phyloP scores from a whole-genome alignment of 179 eudicot species.

The Beta corolliflora region DNA sequence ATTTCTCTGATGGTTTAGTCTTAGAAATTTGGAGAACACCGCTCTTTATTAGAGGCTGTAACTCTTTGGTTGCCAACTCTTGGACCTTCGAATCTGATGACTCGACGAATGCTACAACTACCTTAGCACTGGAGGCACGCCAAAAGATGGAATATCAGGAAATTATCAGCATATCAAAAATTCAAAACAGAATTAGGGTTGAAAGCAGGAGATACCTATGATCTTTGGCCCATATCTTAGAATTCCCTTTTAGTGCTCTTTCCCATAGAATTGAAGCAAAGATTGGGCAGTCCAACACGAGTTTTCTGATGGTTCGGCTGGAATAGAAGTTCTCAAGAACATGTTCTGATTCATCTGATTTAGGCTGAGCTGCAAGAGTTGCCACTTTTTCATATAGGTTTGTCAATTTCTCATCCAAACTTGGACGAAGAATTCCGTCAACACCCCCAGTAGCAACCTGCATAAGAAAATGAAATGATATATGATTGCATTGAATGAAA shows the following conservation, averaged over 20 bases:
- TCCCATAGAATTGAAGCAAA: conserved; percentile 83
- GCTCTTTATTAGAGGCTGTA: conserved; percentile 65
- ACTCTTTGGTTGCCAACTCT: conserved; percentile 53
- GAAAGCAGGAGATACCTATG: conserved; percentile 57
- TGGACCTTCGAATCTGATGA: conserved; percentile 53
- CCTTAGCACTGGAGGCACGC: conserved; percentile 55
- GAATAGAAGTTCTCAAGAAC: conserved; percentile 82
- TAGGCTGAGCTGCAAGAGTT: conserved; percentile 62
- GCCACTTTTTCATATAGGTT: conserved; percentile 64
- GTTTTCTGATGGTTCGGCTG: conserved; percentile 80
- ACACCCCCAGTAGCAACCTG: conserved; percentile 89
- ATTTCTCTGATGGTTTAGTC: conserved; percentile 39
- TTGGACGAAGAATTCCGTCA: conserved; percentile 74
- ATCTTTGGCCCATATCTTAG: conserved; percentile 72
- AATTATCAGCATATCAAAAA: not conserved
- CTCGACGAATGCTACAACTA: conserved; percentile 68
- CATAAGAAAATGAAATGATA: conserved; percentile 2
- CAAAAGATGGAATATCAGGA: not conserved
- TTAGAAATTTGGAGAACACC: conserved; percentile 62
- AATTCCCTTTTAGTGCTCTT: conserved; percentile 69
- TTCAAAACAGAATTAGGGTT: not conserved
- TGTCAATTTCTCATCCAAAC: conserved; percentile 56
- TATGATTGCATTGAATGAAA: not conserved
- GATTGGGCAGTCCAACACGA: conserved; percentile 72
- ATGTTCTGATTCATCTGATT: conserved; percentile 65